phyloP scores from a whole-genome alignment of 2,329 filamentous ascomycete species.

The Graphium sp. region DNA sequence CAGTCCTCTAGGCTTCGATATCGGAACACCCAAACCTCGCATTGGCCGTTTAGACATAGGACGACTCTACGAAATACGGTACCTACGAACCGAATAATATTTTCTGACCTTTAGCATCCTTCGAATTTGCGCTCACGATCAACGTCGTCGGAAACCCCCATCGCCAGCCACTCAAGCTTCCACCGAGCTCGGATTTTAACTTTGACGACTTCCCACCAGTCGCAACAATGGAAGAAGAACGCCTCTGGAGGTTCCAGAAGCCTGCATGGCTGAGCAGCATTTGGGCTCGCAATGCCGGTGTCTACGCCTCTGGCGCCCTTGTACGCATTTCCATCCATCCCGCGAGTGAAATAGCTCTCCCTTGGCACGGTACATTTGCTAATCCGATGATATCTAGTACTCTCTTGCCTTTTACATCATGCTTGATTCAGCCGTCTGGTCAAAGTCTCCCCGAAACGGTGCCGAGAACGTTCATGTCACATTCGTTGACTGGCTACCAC shows the following conservation, averaged over 20 bases:
- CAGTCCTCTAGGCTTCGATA: too few species aligned
- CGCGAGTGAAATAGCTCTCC: not conserved
- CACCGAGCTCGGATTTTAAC: too few species aligned
- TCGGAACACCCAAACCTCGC: too few species aligned
- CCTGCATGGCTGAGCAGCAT: conserved; percentile 51
- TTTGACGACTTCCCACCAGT: not conserved
- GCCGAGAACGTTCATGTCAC: conserved; percentile 42
- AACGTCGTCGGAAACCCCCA: too few species aligned
- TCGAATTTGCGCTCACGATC: too few species aligned
- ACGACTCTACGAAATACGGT: too few species aligned
- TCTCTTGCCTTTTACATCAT: conserved; percentile 53
- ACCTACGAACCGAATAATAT: too few species aligned
- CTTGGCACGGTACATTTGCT: conserved; percentile 2
- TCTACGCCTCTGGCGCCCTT: conserved; percentile 45
- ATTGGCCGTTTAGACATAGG: too few species aligned
- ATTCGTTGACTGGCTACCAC: conserved; percentile 54
- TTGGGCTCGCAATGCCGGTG: conserved; percentile 44
- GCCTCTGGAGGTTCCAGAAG: conserved; percentile 49
- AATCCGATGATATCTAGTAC: conserved; percentile 26
- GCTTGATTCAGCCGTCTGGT: conserved; percentile 52
- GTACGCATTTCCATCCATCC: conserved; percentile 26
- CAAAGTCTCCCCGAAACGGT: conserved; percentile 40
- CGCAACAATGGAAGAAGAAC: conserved; percentile 41
- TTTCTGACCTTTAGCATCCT: too few species aligned
- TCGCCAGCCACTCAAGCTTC: too few species aligned